These are phyloP conservation scores for Thermoascus crustaceus DNA, from an alignment of 2,329 filamentous ascomycete genomes.

Conservation along the genomic window DNA sequence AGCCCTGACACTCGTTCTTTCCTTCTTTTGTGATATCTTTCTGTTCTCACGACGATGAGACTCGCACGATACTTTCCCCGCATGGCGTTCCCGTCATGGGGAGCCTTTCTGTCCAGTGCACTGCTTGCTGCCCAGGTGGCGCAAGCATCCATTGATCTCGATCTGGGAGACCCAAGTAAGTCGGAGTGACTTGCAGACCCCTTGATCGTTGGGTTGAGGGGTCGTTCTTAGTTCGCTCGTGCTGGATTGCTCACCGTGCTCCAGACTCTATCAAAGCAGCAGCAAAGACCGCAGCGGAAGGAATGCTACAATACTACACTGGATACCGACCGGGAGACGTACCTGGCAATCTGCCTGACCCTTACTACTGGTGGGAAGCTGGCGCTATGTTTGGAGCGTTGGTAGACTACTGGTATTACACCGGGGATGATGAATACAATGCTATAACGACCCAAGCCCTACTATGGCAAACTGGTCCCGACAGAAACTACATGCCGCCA, in stretches of 20 bases:
- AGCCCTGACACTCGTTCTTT: too few relatives aligned
- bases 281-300: conserved; percentile 30
- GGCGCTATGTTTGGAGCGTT: conserved; percentile 59
- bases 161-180: conserved; percentile 19
- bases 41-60: neutral
- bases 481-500: conserved; percentile 66
- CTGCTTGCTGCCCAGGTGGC: conserved; percentile 16
- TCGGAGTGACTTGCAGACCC: too few relatives aligned
- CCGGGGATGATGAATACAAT: conserved; percentile 63
- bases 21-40: too few relatives aligned
- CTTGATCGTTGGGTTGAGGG: too few relatives aligned
- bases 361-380: conserved; percentile 55
- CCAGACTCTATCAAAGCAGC: conserved; percentile 37
- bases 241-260: neutral
- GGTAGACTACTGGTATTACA: conserved; percentile 76
- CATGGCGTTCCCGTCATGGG: conserved; percentile 9
- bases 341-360: conserved; percentile 37
- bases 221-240: neutral
- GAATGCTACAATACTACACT: conserved; percentile 32
- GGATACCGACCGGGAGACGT: conserved; percentile 37
- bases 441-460: conserved; percentile 58
- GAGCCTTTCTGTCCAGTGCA: conserved; percentile 7
- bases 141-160: conserved; percentile 16
- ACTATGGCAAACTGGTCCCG: conserved; percentile 61
- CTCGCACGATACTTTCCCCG: neutral